Evolutionary conservation across 495 filamentous ascomycete species (phyloP), one percentile per base, ranked within the genome.

Genomic region (Talaromyces nanjingensis): DNA sequence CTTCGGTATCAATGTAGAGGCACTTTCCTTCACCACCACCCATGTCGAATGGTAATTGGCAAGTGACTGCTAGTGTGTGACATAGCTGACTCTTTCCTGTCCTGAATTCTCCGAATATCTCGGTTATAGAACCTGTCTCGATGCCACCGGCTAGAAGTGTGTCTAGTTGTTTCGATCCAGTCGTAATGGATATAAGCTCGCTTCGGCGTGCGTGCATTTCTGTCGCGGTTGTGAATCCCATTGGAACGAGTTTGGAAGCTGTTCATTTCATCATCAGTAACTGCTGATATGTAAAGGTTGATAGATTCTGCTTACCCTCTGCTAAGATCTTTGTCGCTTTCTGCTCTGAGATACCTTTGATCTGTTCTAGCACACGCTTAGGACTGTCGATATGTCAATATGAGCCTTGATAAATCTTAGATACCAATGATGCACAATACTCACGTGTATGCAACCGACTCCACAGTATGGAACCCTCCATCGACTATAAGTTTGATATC

Each of bases 211-310:
- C 91, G 69, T 98, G 94, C 96, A 98, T 98, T 77, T 98, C 94
- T 0, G 94, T 98, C n/a, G 94, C 94, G 0, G 94, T 98, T 6
- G 94, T 98, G 72, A 98, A 98, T 9, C 94, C 94, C 91, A 98
- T 96, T 0, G 94, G 94, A 0, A 98, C 94, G 45, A 97, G 83
- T 74, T 97, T 98, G 16, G 92, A 91, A 25, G 93, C 94, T 96
- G 6, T 58, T 64, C 25, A 62, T 18, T 42, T 60, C 39, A 18
- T 60, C 6, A 42, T 39, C 45, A 49, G 58, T 33, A 0, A 60
- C 29, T 45, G 58, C 25, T 42, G 16, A 54, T 20, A 0, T 7
- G 6, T 42, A 4, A 45, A 11, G 4, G 39, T 49, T 27, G 24
- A 33, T 12, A 49, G 18, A 20, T 2, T 20, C 45, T 4, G 66